These are phyloP conservation scores for Planoprotostelium fungivorum DNA, from an alignment of 78 protist species.

Conservation along the genomic window DNA sequence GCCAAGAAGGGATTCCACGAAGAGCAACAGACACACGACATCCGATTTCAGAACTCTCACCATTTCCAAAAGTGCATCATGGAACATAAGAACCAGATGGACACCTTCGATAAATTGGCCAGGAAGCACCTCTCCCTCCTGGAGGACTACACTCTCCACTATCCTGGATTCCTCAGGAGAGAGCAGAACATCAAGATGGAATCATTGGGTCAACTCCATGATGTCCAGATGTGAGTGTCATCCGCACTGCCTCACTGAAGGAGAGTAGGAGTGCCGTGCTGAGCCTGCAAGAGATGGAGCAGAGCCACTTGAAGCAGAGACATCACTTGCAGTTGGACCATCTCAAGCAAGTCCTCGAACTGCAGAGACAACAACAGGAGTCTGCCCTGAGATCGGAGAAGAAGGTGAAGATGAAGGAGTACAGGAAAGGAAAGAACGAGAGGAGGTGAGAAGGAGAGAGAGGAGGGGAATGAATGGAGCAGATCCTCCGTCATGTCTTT, in stretches of 20 bases:
- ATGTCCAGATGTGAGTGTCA: neutral
- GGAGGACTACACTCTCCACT: neutral
- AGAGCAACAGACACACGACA: neutral
- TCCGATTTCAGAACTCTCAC: neutral
- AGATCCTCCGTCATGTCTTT: neutral
- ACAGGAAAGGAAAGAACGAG: neutral
- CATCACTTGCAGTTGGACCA: neutral
- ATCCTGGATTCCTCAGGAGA: neutral
- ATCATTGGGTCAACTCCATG: neutral
- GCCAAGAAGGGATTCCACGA: neutral
- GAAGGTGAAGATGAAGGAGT: neutral
- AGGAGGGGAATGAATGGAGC: too few species aligned
- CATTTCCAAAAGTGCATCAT: neutral
- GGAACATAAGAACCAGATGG: neutral
- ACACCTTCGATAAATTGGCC: neutral
- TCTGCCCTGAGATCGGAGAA: neutral
- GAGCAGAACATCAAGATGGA: neutral
- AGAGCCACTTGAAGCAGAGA: neutral
- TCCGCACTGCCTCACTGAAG: neutral
- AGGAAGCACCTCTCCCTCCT: neutral
- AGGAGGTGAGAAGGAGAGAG: neutral
- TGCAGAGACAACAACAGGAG: neutral
- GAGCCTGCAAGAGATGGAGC: neutral
- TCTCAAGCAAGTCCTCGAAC: neutral
- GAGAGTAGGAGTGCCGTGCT: neutral